Percentiles rank a stretch among this genome's conserved stretches.
Conservation (phyloP, 768 basidiomycete genomes). For the Lactarius trivialis region DNA sequence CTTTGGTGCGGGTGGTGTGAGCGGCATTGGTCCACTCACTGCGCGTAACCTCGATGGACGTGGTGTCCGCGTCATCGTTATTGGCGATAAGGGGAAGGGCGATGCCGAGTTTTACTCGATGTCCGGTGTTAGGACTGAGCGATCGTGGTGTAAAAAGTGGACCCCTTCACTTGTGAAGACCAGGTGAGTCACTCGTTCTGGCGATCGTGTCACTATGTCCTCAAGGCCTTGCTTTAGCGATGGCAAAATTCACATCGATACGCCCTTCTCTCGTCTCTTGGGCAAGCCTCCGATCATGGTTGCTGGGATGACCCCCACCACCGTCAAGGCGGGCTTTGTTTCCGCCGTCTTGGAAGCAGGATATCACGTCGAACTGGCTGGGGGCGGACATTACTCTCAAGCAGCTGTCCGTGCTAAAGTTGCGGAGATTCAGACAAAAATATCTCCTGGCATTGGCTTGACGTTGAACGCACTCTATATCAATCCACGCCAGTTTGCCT, state of each 20-base stretch:
- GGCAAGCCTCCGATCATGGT: conserved; percentile 99
- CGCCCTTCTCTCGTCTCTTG: conserved; percentile 90
- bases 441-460: conserved; percentile 85
- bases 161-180: conserved; percentile 83
- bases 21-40: conserved; percentile 89
- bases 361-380: conserved; percentile 94
- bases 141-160: conserved; percentile 90
- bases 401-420: conserved; percentile 85
- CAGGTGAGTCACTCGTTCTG: conserved; percentile 42
- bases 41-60: conserved; percentile 88
- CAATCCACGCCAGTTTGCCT: conserved; percentile 93
- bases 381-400: conserved; percentile 95
- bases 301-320: conserved; percentile 97
- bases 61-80: conserved; percentile 83
- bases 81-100: conserved; percentile 86
- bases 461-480: conserved; percentile 96
- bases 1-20: conserved; percentile 92
- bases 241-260: conserved; percentile 88
- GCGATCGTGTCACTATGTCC: not conserved
- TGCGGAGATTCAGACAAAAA: conserved; percentile 80
- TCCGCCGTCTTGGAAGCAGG: conserved; percentile 89
- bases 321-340: conserved; percentile 93
- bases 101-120: conserved; percentile 79
- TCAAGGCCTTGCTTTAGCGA: conserved; percentile 48
- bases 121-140: conserved; percentile 61